Base-by-base conservation (phyloP, 805 yeast genomes). In the Sporopachydermia quercuum region DNA sequence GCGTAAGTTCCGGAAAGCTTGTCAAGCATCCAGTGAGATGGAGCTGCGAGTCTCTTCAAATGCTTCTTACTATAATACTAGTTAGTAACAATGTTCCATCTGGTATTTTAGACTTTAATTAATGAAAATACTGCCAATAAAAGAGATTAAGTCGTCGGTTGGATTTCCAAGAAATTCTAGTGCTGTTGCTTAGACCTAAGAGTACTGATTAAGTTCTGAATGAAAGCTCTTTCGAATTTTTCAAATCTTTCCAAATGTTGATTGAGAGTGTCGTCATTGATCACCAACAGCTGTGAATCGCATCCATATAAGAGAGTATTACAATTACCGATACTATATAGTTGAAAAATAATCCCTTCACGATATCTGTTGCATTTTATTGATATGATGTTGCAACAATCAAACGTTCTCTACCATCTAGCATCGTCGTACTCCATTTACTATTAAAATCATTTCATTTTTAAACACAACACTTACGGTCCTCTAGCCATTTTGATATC, bases 1-100 rank as follows among this genome's bases (percentile, higher is more conserved):
- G 98, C 98, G 69, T 91, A 91, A 63, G 84, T 76, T 68, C 99
- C 99, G 65, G 96, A 83, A 74, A 91, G 77, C 76, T 91, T 91
- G 93, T 93, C 98, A 76, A 91, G 84, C 93, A 91, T 83, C 98
- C 98, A 91, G 81, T 91, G 98, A 76, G 87, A 81, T 78, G 99
- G 99, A 69, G 98, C 98, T 69, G 97, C 96, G 72, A 89, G 81
- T 81, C 97, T 86, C 80, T 89, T 87, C 70, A 87, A 80, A 70
- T 89, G 96, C 79, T 89, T 87, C 87, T 86, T 85, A 81, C 87
- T 82, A 64, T 59, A 49, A 34, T 43, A 44, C 30, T n/a, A 8
- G 30, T 23, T 23, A 23, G 47, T 41, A 33, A 19, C 33, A 15
- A 19, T 15, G 18, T 39, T 5, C 18, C 37, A 5, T 18, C 16